A percentile compares a stretch with the other conserved stretches of the same genome.
These are phyloP conservation scores for Ganoderma boninense DNA, from an alignment of 1,284 basidiomycete genomes.

Conservation along the genomic window DNA sequence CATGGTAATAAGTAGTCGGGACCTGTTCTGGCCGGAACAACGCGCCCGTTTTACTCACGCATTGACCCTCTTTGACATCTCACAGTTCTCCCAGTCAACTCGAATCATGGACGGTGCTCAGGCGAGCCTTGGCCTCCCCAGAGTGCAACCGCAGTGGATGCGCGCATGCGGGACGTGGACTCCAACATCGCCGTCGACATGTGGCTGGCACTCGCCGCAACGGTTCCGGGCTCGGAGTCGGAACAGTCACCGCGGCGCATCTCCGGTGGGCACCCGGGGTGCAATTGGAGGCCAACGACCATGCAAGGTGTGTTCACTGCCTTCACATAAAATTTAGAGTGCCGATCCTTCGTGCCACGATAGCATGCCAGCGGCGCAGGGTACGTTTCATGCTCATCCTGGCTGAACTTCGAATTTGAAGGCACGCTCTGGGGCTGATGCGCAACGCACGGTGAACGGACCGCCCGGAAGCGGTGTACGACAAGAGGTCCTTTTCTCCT, in stretches of 20 bases:
- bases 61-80: not conserved
- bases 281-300: too few species aligned
- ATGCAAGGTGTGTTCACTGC: too few species aligned
- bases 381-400: not conserved
- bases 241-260: constrained; percentile 2
- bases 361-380: constrained; percentile 52
- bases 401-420: not conserved
- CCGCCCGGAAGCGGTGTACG: constrained; percentile 41
- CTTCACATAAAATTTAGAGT: not conserved
- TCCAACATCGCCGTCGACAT: not conserved
- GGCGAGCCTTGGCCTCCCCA: not conserved
- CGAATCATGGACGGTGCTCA: not conserved
- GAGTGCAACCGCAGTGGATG: not conserved
- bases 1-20: not conserved
- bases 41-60: not conserved
- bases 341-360: not conserved
- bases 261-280: not conserved
- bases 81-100: not conserved
- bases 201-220: not conserved
- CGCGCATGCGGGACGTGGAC: not conserved
- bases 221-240: not conserved
- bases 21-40: not conserved
- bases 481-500: constrained; percentile 41
- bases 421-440: not conserved
- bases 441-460: constrained; percentile 16